Conservation (phyloP, 2,329 filamentous ascomycete genomes). For the Fonsecaea nubica region DNA sequence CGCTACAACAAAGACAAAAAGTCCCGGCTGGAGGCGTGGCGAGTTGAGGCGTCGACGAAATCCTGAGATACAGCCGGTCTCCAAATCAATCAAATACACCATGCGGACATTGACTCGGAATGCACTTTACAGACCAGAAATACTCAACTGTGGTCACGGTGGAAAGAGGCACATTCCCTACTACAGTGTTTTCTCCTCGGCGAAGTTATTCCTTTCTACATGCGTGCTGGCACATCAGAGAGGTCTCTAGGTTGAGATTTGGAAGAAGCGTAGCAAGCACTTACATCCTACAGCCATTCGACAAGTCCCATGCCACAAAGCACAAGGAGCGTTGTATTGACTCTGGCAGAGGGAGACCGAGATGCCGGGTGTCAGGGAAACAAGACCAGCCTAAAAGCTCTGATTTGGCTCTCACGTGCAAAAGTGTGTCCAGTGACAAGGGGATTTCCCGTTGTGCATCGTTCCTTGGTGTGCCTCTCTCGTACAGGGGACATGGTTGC, state of each 20-base stretch:
- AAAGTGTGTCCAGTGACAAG: not conserved
- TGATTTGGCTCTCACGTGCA: not conserved
- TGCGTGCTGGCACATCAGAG: too few relatives aligned
- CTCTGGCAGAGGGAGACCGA: not conserved
- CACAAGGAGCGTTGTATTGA: not conserved
- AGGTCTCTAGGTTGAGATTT: too few relatives aligned
- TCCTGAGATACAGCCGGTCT: not conserved
- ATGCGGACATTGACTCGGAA: not conserved
- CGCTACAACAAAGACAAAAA: conserved; percentile 8
- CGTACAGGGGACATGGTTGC: not conserved
- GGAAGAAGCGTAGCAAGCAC: too few relatives aligned
- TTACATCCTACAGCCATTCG: not conserved
- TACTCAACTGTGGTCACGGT: too few relatives aligned
- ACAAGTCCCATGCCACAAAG: not conserved
- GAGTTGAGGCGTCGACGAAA: not conserved
- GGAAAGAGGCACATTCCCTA: too few relatives aligned
- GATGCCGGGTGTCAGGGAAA: not conserved
- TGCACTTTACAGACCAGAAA: too few relatives aligned
- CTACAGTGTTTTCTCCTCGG: too few relatives aligned
- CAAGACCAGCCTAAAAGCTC: not conserved
- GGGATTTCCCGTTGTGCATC: not conserved
- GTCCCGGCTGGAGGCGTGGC: not conserved
- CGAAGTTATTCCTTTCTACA: too few relatives aligned
- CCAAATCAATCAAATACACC: not conserved
- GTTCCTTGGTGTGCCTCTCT: not conserved